Evolutionary conservation across 805 yeast species (phyloP).

Genomic region (Candida yuanshanica): DNA sequence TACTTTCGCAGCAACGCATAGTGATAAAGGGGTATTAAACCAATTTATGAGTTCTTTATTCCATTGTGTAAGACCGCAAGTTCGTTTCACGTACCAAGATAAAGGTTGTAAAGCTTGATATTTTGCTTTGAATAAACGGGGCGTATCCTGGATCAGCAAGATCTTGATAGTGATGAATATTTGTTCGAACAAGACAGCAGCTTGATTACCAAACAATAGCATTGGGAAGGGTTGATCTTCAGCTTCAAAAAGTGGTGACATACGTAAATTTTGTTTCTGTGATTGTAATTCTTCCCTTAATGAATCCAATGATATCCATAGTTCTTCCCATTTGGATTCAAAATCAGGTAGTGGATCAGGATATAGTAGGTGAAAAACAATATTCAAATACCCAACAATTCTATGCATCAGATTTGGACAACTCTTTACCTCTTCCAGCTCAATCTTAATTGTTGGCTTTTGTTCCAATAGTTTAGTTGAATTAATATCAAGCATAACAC

Average conservation of each 20-base stretch:
- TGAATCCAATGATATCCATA: constrained; percentile 29
- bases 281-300: constrained; percentile 9
- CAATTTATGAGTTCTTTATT: constrained; percentile 4
- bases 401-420: neutral
- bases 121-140: constrained; percentile 25
- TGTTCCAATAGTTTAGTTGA: neutral
- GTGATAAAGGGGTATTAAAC: constrained; percentile 9
- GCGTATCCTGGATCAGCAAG: constrained; percentile 31
- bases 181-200: constrained; percentile 29
- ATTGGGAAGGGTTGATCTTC: constrained; percentile 32
- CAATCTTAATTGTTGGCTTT: neutral
- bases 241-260: constrained; percentile 11
- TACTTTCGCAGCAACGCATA: constrained; percentile 18
- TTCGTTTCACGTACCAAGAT: constrained; percentile 18
- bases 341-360: constrained; percentile 16
- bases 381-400: constrained; percentile 3
- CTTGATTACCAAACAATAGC: constrained; percentile 24
- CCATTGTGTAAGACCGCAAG: constrained; percentile 12
- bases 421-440: neutral
- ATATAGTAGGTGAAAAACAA: constrained; percentile 6
- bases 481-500: neutral
- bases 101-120: constrained; percentile 10
- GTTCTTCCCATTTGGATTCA: constrained; percentile 30
- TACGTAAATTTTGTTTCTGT: constrained; percentile 7
- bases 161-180: constrained; percentile 29